Evolutionary conservation across 345 rosid genomes (phyloP).

Genomic region (Linum lewisii): DNA sequence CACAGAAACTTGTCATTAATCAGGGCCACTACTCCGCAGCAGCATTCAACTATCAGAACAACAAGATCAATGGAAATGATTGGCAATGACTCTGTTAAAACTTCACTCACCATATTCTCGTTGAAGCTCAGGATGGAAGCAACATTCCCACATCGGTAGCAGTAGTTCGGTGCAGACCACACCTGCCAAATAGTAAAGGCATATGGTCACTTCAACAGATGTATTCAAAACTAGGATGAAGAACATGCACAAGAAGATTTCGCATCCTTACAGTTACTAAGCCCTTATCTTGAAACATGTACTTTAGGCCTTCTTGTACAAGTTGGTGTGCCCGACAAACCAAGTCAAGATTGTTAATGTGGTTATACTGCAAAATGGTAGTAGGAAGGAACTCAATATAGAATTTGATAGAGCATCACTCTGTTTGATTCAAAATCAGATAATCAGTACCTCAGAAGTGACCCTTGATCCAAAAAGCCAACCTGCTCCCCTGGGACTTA

Average conservation of each 20-base stretch:
- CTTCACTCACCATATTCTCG: constrained; percentile 76
- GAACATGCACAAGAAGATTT: constrained; percentile 3
- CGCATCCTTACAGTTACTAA: constrained; percentile 70
- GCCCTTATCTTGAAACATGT: constrained; percentile 99
- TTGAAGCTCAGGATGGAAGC: constrained; percentile 98
- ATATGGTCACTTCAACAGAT: constrained; percentile 19
- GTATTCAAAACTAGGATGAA: constrained; percentile 2
- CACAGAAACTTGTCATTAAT: neutral
- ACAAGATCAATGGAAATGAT: too few species aligned
- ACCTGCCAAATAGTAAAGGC: constrained; percentile 46
- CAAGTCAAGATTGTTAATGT: constrained; percentile 81
- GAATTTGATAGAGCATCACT: constrained; percentile 9
- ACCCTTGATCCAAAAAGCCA: constrained; percentile 99
- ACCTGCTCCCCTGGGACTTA: constrained; percentile 99
- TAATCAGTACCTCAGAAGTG: constrained; percentile 72
- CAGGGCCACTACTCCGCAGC: too few species aligned
- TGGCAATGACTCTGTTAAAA: too few species aligned
- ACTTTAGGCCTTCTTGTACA: constrained; percentile 99
- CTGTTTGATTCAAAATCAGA: neutral
- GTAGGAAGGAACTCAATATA: constrained; percentile 13
- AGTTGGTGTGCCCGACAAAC: constrained; percentile 99
- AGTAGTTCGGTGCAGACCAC: constrained; percentile 99
- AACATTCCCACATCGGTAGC: constrained; percentile 98
- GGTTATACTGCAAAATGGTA: constrained; percentile 62
- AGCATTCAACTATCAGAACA: too few species aligned